Evolutionary conservation across 2,329 filamentous ascomycete species (phyloP).

Genomic region (Apiospora arundinis): DNA sequence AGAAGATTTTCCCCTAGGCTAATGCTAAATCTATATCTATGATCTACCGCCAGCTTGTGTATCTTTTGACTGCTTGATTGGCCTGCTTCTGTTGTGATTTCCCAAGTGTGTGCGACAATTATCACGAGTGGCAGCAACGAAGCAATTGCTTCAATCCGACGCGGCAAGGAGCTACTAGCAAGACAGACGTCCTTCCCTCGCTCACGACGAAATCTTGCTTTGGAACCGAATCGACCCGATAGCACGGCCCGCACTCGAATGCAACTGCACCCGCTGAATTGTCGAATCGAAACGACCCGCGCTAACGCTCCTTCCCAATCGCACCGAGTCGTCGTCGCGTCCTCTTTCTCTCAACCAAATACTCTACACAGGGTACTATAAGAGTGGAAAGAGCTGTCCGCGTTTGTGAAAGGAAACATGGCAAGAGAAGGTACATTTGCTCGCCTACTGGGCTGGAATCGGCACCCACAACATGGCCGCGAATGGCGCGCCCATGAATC

Average conservation of each 20-base stretch:
- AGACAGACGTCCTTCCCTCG: background rate
- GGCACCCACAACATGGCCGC: slow-evolving; percentile 39
- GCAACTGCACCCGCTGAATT: background rate
- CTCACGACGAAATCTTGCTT: background rate
- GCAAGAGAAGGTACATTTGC: slow-evolving; percentile 32
- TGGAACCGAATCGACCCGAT: background rate
- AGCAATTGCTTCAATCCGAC: background rate
- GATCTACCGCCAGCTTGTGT: background rate
- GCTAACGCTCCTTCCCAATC: background rate
- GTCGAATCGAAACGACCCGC: background rate
- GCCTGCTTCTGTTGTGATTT: background rate
- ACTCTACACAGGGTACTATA: background rate
- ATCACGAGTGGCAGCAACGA: background rate
- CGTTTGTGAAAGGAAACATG: slow-evolving; percentile 19
- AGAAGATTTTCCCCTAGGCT: background rate
- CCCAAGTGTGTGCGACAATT: background rate
- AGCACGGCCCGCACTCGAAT: slow-evolving; percentile 6
- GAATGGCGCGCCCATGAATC: slow-evolving; percentile 50
- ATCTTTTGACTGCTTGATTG: background rate
- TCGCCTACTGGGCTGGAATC: slow-evolving; percentile 43
- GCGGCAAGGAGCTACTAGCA: background rate
- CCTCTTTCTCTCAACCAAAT: background rate
- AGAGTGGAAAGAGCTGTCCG: background rate
- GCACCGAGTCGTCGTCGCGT: background rate
- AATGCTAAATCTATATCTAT: background rate